Conservation (phyloP, 306 rosid species). For the Vachellia collinsii region DNA sequence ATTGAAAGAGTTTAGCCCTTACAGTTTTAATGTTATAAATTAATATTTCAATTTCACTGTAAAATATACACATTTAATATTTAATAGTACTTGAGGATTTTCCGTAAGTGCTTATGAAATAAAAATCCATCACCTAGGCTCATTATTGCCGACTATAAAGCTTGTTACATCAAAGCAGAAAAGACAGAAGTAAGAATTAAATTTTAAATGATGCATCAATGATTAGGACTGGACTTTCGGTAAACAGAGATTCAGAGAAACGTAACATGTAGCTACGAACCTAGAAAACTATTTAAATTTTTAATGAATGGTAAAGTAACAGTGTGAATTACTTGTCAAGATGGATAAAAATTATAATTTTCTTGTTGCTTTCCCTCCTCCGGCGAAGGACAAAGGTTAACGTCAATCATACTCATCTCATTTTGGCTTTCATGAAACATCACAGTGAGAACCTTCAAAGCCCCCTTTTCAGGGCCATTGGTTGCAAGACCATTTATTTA, state of each 20-base stretch:
- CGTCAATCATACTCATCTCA: constrained; percentile 55
- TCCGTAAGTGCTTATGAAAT: too few relatives aligned
- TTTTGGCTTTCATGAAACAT: constrained; percentile 57
- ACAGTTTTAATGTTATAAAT: too few relatives aligned
- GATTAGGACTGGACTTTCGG: not conserved
- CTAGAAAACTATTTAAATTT: not conserved
- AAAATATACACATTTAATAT: too few relatives aligned
- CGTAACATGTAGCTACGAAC: not conserved
- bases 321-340: not conserved
- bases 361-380: constrained; percentile 69
- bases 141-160: too few relatives aligned
- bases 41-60: too few relatives aligned
- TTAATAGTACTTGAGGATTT: too few relatives aligned
- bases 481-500: constrained; percentile 70
- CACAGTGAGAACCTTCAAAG: constrained; percentile 49
- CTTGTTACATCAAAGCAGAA: not conserved
- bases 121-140: too few relatives aligned
- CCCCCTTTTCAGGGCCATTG: constrained; percentile 65
- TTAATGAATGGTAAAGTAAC: not conserved
- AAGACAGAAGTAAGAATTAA: not conserved
- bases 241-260: not conserved
- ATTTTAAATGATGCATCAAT: not conserved
- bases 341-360: not conserved
- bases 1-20: too few relatives aligned
- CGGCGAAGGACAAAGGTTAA: constrained; percentile 64